Base-by-base conservation (phyloP, 163 green algal species). In the Scenedesmus sp. region DNA sequence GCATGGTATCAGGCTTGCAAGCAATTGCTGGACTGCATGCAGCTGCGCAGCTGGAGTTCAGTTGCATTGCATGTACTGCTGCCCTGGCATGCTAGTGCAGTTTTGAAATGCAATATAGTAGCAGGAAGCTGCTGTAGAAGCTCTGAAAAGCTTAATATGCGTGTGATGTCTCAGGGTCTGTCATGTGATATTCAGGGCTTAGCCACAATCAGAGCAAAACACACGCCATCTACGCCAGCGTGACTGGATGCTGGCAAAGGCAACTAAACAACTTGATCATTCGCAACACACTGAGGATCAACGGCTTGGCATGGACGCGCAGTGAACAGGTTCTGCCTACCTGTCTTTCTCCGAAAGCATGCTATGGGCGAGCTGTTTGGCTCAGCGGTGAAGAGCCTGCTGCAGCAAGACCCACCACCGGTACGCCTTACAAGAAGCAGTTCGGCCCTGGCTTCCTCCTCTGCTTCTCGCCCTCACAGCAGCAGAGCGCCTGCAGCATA, bases 371-470 rank as follows among this genome's bases (percentile, higher is more conserved):
- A 76, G 35, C 35, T 87, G 35, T 87, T 87, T 73, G 82, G 82
- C 20, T 61, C 61, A 3, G 35, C 35, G 30, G 40, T 89, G 20
- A 89, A 89, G 84, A 35, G 40, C 26, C 26, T 65, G 22, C 43
- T 82, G 26, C 61, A 81, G 40, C 70, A 81, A 33, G 84, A 89
- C 30, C 84, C 84, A 37, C 84, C 84, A 33, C 40, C 40, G 61
- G 84, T 89, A 83, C 13, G 73, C 40, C 33, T n/a, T 7, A n/a
- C 35, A 15, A n/a, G 65, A 37, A 40, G 65, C 65, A 40, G 65
- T 16, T 13, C 65, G 5, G 30, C 30, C 30, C 65, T 33, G 73
- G 30, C 37, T 46, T 33, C 33, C 13, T 9, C 49, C 37, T n/a
- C 6, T 49, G 37, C 73, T 33, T 76, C 9, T 18, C 35, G 65